Evolutionary conservation across 208 protist species (phyloP), one percentile per base, ranked within the genome.

Genomic region (Herpetomonas samuelpessoai): DNA sequence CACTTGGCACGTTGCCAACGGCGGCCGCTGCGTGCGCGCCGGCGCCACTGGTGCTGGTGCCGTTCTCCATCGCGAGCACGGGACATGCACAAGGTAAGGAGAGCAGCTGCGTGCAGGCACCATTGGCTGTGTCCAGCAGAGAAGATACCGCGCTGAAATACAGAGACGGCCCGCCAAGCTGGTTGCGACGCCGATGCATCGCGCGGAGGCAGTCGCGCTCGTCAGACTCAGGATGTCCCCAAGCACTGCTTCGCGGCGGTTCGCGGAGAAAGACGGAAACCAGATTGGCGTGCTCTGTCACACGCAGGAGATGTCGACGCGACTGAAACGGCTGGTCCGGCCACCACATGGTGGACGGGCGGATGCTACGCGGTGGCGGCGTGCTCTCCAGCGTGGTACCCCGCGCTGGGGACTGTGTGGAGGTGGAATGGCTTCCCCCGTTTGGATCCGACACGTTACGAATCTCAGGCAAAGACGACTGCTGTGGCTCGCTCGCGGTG

Each of bases 321-420:
- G 62, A 51, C 49, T 74, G 60, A 26, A 86, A 75, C 22, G 44
- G 63, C 16, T 62, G 44, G 38, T 52, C 62, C n/a, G 79, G 79
- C 79, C 79, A 86, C 65, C 68, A 82, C 79, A 86, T 79, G 14
- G 79, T 79, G 25, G 25, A 48, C 14, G 35, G 35, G 14, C 35
- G 35, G n/a, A n/a, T n/a, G n/a, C n/a, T n/a, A n/a, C n/a, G n/a
- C n/a, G n/a, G n/a, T n/a, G n/a, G n/a, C n/a, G n/a, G n/a, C n/a
- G n/a, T n/a, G n/a, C n/a, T n/a, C n/a, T n/a, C n/a, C n/a, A n/a
- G n/a, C n/a, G n/a, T n/a, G n/a, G n/a, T n/a, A n/a, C n/a, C n/a
- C n/a, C n/a, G n/a, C n/a, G n/a, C n/a, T n/a, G n/a, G n/a, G n/a
- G n/a, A n/a, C n/a, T n/a, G n/a, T n/a, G n/a, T n/a, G n/a, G n/a